phyloP scores from a whole-genome alignment of 1,284 basidiomycete species.

The Porogramme epimiltina region DNA sequence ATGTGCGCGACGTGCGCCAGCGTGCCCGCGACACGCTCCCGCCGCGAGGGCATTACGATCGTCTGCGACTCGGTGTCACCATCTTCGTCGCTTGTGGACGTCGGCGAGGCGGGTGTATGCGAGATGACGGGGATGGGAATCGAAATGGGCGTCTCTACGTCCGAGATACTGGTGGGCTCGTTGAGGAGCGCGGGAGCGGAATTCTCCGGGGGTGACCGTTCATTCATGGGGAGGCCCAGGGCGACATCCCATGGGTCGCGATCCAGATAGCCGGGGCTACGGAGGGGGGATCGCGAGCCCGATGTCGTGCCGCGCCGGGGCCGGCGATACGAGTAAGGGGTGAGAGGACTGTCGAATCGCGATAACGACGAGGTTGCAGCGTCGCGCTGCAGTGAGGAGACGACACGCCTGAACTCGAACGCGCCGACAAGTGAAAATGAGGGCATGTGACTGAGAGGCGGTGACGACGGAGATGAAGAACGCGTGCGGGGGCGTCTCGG shows the following conservation, averaged over 20 bases:
- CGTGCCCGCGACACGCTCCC: slow-evolving; percentile 42
- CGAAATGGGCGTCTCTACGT: neutral
- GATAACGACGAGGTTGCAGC: slow-evolving; percentile 57
- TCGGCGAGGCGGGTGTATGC: slow-evolving; percentile 59
- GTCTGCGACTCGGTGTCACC: slow-evolving; percentile 46
- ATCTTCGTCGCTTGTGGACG: slow-evolving; percentile 25
- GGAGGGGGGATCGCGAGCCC: slow-evolving; percentile 23
- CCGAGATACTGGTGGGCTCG: slow-evolving; percentile 16
- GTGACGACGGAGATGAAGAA: slow-evolving; percentile 38
- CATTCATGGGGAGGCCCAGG: slow-evolving; percentile 50
- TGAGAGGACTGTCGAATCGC: slow-evolving; percentile 66
- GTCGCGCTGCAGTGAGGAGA: slow-evolving; percentile 74
- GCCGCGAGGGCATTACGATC: slow-evolving; percentile 39
- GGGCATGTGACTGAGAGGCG: slow-evolving; percentile 56
- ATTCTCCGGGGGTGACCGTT: slow-evolving; percentile 39
- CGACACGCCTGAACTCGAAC: slow-evolving; percentile 90
- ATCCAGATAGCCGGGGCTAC: slow-evolving; percentile 18
- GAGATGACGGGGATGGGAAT: slow-evolving; percentile 52
- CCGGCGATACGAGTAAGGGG: slow-evolving; percentile 74
- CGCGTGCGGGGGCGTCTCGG: slow-evolving; percentile 38
- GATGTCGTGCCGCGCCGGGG: slow-evolving; percentile 50
- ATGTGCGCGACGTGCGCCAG: slow-evolving; percentile 52
- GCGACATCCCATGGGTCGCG: slow-evolving; percentile 51
- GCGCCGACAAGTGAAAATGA: slow-evolving; percentile 92
- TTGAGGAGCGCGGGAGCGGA: slow-evolving; percentile 19